Evolutionary conservation across 208 protist genomes (phyloP).

Genomic region (Acanthamoeba divionensis): DNA sequence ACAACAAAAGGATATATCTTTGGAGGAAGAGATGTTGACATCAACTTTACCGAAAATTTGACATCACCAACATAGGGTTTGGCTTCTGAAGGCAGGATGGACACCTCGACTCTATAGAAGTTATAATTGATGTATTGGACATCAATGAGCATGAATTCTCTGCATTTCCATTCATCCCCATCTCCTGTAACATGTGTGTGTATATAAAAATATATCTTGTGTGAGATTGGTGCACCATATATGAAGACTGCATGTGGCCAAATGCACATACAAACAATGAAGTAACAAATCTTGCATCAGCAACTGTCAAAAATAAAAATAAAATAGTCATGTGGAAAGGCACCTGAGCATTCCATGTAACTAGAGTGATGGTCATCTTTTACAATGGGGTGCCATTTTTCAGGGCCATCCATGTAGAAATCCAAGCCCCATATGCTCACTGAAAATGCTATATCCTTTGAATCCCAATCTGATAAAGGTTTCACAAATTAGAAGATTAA

Average conservation of each 20-base stretch:
- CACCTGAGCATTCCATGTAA: not conserved
- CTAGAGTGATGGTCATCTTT: too few relatives aligned
- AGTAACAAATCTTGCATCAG: not conserved
- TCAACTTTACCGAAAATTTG: conserved; percentile 23
- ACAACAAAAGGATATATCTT: not conserved
- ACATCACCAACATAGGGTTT: not conserved
- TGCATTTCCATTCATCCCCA: not conserved
- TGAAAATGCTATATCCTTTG: too few relatives aligned
- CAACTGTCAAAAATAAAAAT: too few relatives aligned
- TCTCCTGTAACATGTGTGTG: not conserved
- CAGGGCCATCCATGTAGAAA: not conserved
- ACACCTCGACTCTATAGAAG: not conserved
- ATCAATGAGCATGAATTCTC: conserved; percentile 13
- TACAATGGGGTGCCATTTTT: not conserved
- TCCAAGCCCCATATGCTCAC: too few relatives aligned
- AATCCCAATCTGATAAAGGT: too few relatives aligned
- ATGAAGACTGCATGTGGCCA: not conserved
- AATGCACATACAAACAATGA: not conserved
- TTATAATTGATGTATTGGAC: conserved; percentile 36
- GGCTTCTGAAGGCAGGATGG: not conserved
- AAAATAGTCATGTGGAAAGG: too few relatives aligned
- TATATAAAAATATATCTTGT: not conserved
- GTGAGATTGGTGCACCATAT: not conserved
- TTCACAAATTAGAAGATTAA: too few relatives aligned
- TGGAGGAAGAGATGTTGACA: not conserved